Base-by-base conservation (phyloP, 2,329 filamentous ascomycete genomes). In the Pseudogymnoascus sp. region DNA sequence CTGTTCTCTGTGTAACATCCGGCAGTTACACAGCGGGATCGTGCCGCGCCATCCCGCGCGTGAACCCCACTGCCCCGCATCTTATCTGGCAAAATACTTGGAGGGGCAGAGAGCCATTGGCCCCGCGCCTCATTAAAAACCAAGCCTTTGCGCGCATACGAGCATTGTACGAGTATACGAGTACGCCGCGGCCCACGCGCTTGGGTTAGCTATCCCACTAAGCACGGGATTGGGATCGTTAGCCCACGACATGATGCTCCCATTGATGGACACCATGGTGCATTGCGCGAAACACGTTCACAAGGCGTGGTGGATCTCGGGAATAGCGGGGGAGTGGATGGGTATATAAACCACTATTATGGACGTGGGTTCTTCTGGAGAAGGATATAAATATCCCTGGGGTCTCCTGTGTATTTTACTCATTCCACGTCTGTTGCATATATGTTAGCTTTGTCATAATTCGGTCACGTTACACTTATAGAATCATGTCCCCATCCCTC, bases 11-110 rank as follows among this genome's bases (percentile, higher is more conserved):
- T 55, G 48, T 55, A 55, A 55, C 29, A 8, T 55, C 27, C 27
- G 27, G 48, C 48, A 55, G 48, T 55, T 55, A 17, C n/a, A 33
- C 29, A 29, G 25, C 29, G 48, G 48, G 48, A 55, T 55, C 15
- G 29, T 17, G 48, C 48, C 48, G 48, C n/a, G 48, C 48, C 48
- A 55, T 55, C 48, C 48, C 48, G 48, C 48, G 48, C 33, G 15
- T 15, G 9, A 5, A 55, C 48, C 48, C 48, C 48, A 13, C 48
- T 33, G 48, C 48, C 48, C 48, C 48, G 48, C 48, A 55, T 55
- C 48, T 55, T 55, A 33, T 33, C 48, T 51, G 3, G 17, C 4
- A 55, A 55, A 55, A 12, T 17, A 33, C n/a, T 12, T 33, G 27
- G 27, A 33, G 48, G 48, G 48, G 48, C 48, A 55, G 21, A 55